Conservation (phyloP, 2,329 filamentous ascomycete genomes). For the Aureobasidium sp. region DNA sequence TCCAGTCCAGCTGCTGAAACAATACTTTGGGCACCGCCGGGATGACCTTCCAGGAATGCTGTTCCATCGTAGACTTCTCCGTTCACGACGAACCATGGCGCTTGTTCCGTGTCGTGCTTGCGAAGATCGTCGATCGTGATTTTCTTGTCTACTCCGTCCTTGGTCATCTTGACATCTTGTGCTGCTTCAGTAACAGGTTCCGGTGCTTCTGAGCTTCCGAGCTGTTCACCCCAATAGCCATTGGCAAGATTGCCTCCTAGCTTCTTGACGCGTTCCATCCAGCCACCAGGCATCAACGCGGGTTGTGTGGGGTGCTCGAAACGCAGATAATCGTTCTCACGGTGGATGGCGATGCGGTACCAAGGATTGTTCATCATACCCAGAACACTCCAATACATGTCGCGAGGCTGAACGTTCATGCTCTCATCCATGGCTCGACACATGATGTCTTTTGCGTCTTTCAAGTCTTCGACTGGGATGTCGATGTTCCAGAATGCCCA, state of each 20-base stretch:
- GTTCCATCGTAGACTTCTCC: constrained; percentile 87
- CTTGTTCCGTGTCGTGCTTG: constrained; percentile 55
- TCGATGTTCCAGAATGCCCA: constrained; percentile 88
- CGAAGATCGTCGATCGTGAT: constrained; percentile 68
- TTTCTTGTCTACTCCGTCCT: constrained; percentile 52
- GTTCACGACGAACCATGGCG: constrained; percentile 82
- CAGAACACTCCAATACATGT: constrained; percentile 93
- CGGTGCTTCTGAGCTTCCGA: constrained; percentile 44
- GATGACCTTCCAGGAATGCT: constrained; percentile 70
- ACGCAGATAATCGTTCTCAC: constrained; percentile 55
- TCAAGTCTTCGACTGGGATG: constrained; percentile 56
- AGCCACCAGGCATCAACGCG: constrained; percentile 68
- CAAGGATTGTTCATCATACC: constrained; percentile 99
- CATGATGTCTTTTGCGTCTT: constrained; percentile 62
- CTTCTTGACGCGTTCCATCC: constrained; percentile 90
- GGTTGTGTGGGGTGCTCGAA: constrained; percentile 90
- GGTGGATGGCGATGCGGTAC: constrained; percentile 73
- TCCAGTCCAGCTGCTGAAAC: constrained; percentile 74
- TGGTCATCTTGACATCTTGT: constrained; percentile 71
- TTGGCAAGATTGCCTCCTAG: constrained; percentile 72
- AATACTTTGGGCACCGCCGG: constrained; percentile 81
- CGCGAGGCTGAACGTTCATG: constrained; percentile 77
- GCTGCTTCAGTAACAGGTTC: constrained; percentile 42
- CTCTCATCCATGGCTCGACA: constrained; percentile 85
- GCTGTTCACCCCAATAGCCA: constrained; percentile 74